Base-by-base conservation (phyloP, 1,284 basidiomycete genomes). In the Apiotrichum laibachii region DNA sequence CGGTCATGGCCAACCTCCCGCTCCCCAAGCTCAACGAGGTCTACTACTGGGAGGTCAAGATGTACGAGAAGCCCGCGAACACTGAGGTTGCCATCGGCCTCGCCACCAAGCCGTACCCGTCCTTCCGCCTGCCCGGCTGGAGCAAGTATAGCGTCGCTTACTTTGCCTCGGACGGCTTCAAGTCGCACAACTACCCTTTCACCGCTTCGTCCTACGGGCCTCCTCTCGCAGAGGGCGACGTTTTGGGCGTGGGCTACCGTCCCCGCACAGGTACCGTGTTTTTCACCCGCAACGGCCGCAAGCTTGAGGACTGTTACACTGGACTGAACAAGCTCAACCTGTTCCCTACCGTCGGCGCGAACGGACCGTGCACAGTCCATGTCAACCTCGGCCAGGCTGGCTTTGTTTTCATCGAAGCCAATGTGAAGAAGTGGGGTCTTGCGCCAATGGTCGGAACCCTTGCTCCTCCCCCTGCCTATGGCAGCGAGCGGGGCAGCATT, bases 341-440 rank as follows among this genome's bases (percentile, higher is more conserved):
- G 12, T 97, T 97, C 82, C 93, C 93, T 47, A 93, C 90, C 46
- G 86, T 97, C 57, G 93, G 93, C 55, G 91, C 93, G 16, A 90
- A 94, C 73, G 92, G 93, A 0, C 89, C 93, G 7, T 94, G 91
- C 73, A 93, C 88, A 59, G 85, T 97, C 3, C 94, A 97, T 70
- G 89, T 96, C 72, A 97, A 97, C 75, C 84, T 97, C 18, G 94
- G 93, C 15, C 93, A 97, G 77, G 88, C 90, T 16, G 93, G 93
- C 2, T 97, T 97, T 72, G 93, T 97, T 42, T 97, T 95, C 70
- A 96, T 97, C 70, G 93, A 97, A 79, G 93, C 93, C 37, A 96
- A 97, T 73, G 94, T 97, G 61, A 97, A 97, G 83, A 96, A 96
- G 76, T 97, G 93, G 94, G 93, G 93, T 22, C 80, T 97, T 40